These are phyloP conservation scores for Punica granatum DNA, from an alignment of 345 rosid genomes.

Conservation along the genomic window DNA sequence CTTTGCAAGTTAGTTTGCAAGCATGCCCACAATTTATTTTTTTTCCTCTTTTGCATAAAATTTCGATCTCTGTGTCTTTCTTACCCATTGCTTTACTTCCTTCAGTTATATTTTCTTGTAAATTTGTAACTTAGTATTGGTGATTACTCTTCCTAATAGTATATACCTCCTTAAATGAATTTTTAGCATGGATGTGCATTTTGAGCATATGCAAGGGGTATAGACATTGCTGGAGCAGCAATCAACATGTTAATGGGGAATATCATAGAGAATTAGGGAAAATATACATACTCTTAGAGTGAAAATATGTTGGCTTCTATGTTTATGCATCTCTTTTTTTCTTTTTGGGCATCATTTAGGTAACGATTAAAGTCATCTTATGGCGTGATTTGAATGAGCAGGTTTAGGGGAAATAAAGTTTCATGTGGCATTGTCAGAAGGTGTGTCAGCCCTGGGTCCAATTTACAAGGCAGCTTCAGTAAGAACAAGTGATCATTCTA, in stretches of 20 bases:
- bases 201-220: neutral
- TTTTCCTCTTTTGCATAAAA: neutral
- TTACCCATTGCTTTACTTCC: neutral
- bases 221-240: neutral
- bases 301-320: neutral
- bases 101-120: neutral
- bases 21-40: neutral
- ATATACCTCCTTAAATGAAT: neutral
- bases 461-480: conserved; percentile 57
- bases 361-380: neutral
- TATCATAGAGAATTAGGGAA: neutral
- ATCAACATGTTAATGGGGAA: neutral
- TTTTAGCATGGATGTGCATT: neutral
- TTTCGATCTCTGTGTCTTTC: neutral
- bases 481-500: conserved; percentile 15
- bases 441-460: conserved; percentile 55
- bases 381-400: conserved; percentile 24
- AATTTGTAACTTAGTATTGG: neutral
- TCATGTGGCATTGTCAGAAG: conserved; percentile 52
- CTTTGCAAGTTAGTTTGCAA: neutral
- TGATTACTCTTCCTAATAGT: neutral
- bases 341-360: neutral
- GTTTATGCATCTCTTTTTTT: neutral
- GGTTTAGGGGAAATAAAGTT: conserved; percentile 55
- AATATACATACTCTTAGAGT: neutral